Evolutionary conservation across 495 filamentous ascomycete genomes (phyloP), one percentile per base, ranked within the genome.

Genomic region (Penicillium turbatum): DNA sequence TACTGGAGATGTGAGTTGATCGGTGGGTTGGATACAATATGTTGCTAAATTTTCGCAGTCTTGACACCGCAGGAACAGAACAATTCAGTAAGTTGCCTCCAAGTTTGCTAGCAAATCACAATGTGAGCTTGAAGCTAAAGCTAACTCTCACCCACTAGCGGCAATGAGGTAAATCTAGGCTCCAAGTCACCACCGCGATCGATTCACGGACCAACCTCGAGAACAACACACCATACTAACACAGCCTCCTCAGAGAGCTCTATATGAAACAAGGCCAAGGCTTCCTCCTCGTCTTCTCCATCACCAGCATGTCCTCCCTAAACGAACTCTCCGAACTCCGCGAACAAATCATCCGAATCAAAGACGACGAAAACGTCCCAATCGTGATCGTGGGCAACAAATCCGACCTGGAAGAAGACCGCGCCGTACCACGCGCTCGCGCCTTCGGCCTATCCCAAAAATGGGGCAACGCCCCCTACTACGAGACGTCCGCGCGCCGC

Each of bases 311-410:
- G 63, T 86, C 85, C 61, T 95, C 90, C 43, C 78, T 98, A 24
- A 82, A 84, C 62, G 93, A 98, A 66, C 84, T 98, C 17, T 79
- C 83, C 56, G 88, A 90, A 62, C 81, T 98, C 44, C 87, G 91
- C 43, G 93, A 97, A 63, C 91, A 97, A 72, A 97, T 98, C 62
- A 86, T 95, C 53, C 90, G 90, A 50, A 96, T 97, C 70, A 98
- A 97, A 74, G 91, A 96, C 66, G 90, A 96, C 69, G 86, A 89
- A 52, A 85, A 83, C 43, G 85, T 97, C 8, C 93, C 93, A 26
- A 85, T 98, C 51, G 93, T 98, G 24, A 92, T 98, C 40, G 92
- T 97, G 30, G 93, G 93, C 57, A 98, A 98, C 77, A 98, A 98
- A 70, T 89, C 87, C 27, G 93, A 98, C 63, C 82, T 98, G 11